Percentiles rank a stretch among this genome's conserved stretches.
These are phyloP conservation scores for Lophium mytilinum DNA, from an alignment of 495 filamentous ascomycete species.

Conservation along the genomic window DNA sequence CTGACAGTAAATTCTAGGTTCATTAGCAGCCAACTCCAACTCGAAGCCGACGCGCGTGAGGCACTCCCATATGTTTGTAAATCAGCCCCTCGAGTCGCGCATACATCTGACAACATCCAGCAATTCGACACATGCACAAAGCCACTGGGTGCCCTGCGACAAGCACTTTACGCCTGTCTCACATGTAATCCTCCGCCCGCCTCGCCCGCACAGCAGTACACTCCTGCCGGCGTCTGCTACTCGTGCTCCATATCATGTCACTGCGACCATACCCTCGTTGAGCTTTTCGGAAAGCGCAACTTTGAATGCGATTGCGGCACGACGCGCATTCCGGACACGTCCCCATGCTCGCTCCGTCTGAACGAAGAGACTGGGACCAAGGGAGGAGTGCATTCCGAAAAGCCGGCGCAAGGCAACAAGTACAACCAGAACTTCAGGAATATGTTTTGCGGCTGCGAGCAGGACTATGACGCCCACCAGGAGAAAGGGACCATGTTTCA, in stretches of 20 bases:
- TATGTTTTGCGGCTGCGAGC: constrained; percentile 81
- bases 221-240: constrained; percentile 83
- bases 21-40: constrained; percentile 77
- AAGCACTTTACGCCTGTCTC: constrained; percentile 79
- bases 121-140: constrained; percentile 90
- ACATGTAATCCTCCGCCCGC: constrained; percentile 80
- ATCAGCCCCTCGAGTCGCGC: constrained; percentile 6
- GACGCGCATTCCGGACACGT: constrained; percentile 58
- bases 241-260: constrained; percentile 95
- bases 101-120: constrained; percentile 35
- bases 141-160: constrained; percentile 74
- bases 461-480: constrained; percentile 73
- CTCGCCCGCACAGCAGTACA: constrained; percentile 53
- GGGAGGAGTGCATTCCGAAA: constrained; percentile 65
- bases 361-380: constrained; percentile 65
- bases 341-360: constrained; percentile 69
- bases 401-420: constrained; percentile 62
- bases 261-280: constrained; percentile 87
- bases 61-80: constrained; percentile 76
- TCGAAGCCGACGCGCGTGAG: constrained; percentile 93
- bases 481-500: constrained; percentile 99
- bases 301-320: constrained; percentile 98
- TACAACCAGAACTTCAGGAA: constrained; percentile 96
- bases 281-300: constrained; percentile 91
- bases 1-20: constrained; percentile 45